Conservation (phyloP, 2,329 filamentous ascomycete species). For the Calonectria pteridis region DNA sequence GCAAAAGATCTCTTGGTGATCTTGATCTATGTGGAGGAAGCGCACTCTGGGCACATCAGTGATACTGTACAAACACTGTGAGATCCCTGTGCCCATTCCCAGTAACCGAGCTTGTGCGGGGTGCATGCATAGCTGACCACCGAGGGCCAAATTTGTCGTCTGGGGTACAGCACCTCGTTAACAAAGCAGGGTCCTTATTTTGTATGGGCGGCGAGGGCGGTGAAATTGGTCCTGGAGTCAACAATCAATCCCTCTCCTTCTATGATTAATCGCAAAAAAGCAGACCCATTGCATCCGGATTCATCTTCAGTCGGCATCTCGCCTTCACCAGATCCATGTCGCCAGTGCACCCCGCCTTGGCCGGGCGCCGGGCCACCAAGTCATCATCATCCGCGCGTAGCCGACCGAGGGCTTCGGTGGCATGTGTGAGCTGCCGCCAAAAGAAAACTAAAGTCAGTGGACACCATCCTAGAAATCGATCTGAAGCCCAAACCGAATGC, state of each 20-base stretch:
- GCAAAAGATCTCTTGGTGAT: neutral
- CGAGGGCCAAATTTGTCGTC: neutral
- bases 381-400: neutral
- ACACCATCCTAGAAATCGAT: neutral
- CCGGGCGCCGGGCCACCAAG: neutral
- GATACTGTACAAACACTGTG: neutral
- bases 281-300: neutral
- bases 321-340: neutral
- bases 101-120: neutral
- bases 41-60: neutral
- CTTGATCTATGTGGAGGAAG: neutral
- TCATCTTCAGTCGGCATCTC: neutral
- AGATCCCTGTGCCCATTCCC: neutral
- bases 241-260: neutral
- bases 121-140: neutral
- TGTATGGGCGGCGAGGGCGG: neutral
- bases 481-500: too few species aligned
- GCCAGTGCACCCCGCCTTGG: neutral
- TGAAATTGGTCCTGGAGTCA: neutral
- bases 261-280: neutral
- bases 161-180: neutral
- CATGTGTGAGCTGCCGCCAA: slow-evolving; percentile 15
- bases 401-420: slow-evolving; percentile 6
- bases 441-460: slow-evolving; percentile 8
- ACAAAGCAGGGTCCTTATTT: neutral